Conservation (phyloP, 1,139 yeast genomes). For the Saccharomyces hybrid region DNA sequence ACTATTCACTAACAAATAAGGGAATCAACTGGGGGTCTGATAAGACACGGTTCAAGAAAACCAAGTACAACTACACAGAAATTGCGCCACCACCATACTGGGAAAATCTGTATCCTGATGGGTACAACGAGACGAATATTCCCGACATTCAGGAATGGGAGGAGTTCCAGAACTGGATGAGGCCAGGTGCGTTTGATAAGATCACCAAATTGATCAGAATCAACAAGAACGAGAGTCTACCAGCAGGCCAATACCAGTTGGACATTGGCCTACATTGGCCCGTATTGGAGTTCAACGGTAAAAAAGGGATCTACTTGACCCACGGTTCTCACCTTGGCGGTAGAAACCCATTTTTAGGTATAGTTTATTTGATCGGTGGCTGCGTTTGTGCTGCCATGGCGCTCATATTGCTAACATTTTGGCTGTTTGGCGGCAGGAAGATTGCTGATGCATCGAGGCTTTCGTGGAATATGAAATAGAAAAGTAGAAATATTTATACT, state of each 20-base stretch:
- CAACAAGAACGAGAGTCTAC: slow-evolving; percentile 42
- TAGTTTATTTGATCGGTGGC: slow-evolving; percentile 60
- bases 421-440: slow-evolving; percentile 36
- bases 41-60: slow-evolving; percentile 48
- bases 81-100: slow-evolving; percentile 77
- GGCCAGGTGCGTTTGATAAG: slow-evolving; percentile 68
- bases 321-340: slow-evolving; percentile 68
- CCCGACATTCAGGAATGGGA: slow-evolving; percentile 55
- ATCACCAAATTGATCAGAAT: slow-evolving; percentile 60
- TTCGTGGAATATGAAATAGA: slow-evolving; percentile 25
- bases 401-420: slow-evolving; percentile 40
- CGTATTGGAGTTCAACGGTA: slow-evolving; percentile 58
- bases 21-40: slow-evolving; percentile 68
- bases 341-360: slow-evolving; percentile 56
- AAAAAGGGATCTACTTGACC: slow-evolving; percentile 57
- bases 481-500: neutral
- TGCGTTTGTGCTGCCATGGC: slow-evolving; percentile 43
- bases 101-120: slow-evolving; percentile 57
- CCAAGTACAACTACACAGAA: slow-evolving; percentile 46
- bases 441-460: slow-evolving; percentile 25
- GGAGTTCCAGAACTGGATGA: slow-evolving; percentile 71
- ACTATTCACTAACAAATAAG: slow-evolving; percentile 43
- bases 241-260: slow-evolving; percentile 53
- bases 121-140: slow-evolving; percentile 57
- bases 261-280: slow-evolving; percentile 63